These are phyloP conservation scores for Copromyces sp. DNA, from an alignment of 495 filamentous ascomycete species.

Conservation along the genomic window DNA sequence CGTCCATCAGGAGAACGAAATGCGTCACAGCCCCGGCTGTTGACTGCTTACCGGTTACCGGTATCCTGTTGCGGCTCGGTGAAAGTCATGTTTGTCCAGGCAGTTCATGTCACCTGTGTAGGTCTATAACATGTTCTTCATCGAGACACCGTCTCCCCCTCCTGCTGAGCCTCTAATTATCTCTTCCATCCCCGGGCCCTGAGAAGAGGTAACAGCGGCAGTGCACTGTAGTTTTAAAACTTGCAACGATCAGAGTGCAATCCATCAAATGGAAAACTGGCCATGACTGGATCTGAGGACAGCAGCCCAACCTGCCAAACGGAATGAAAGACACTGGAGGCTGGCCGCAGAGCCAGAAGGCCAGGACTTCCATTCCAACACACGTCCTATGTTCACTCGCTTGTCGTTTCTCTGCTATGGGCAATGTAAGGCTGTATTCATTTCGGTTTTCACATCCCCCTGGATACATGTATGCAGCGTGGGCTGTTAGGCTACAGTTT, in stretches of 20 bases:
- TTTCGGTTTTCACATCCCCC: background rate
- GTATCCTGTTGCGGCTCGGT: background rate
- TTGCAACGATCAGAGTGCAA: background rate
- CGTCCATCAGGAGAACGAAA: background rate
- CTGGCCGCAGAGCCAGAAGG: background rate
- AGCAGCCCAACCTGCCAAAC: background rate
- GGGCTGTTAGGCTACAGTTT: background rate
- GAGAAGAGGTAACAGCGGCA: background rate
- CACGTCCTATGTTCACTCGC: background rate
- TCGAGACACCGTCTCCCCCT: no score
- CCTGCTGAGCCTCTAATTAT: background rate
- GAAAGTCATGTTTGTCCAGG: background rate
- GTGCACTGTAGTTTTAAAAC: background rate
- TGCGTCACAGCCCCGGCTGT: background rate
- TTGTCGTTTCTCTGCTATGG: background rate
- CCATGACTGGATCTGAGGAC: background rate
- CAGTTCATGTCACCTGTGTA: background rate
- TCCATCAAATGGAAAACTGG: background rate
- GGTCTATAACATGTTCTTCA: no score
- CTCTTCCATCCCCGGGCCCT: background rate
- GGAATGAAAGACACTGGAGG: background rate
- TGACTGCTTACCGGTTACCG: background rate
- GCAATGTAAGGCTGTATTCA: background rate
- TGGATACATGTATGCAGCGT: background rate
- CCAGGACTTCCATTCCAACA: background rate